These are phyloP conservation scores for Syzygium jambos DNA, from an alignment of 345 rosid species.

Conservation along the genomic window DNA sequence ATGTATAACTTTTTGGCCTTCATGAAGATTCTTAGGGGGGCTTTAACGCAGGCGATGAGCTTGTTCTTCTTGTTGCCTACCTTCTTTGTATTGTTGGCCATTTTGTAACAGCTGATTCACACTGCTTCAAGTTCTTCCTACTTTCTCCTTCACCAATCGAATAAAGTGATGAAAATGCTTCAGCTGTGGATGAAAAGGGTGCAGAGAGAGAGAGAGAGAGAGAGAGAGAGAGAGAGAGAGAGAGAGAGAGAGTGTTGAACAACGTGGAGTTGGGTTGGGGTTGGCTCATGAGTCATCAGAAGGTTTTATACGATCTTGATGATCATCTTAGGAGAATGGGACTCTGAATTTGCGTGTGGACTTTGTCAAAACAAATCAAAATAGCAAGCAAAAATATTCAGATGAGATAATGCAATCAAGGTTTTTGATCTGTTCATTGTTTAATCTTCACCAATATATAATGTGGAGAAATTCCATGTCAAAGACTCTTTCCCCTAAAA, in stretches of 20 bases:
- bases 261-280: background rate
- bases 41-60: background rate
- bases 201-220: background rate
- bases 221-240: background rate
- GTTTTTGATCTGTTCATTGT: background rate
- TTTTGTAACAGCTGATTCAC: background rate
- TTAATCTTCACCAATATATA: background rate
- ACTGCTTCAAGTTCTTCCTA: background rate
- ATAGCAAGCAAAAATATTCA: background rate
- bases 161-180: background rate
- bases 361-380: background rate
- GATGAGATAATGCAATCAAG: background rate
- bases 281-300: background rate
- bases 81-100: background rate
- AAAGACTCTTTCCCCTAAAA: background rate
- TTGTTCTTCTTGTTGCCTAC: background rate
- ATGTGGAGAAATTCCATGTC: background rate
- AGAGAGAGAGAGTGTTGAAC: background rate
- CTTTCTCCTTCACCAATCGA: background rate
- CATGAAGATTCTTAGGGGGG: slow-evolving; percentile 1
- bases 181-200: background rate
- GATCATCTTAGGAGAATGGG: background rate
- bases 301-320: background rate
- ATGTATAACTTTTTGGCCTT: background rate
- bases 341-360: background rate